Evolutionary conservation across 306 rosid species (phyloP).

Genomic region (Carpinus fangiana): DNA sequence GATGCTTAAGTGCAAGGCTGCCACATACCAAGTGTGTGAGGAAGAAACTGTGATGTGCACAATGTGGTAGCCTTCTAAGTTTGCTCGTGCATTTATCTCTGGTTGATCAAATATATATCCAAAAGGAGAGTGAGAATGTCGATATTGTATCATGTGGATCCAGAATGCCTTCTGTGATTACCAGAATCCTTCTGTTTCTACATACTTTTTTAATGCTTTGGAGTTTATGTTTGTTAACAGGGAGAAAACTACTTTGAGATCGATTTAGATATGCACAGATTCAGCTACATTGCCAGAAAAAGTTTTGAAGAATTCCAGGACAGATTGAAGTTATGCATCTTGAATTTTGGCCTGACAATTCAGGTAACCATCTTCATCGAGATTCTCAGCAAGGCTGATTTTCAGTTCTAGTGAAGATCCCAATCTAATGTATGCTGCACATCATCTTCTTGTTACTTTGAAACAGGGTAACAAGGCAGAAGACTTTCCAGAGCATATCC

Average conservation of each 20-base stretch:
- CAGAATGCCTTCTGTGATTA: no score
- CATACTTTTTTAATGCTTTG: background rate
- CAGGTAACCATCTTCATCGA: conserved; percentile 56
- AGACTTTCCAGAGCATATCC: conserved; percentile 79
- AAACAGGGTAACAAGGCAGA: conserved; percentile 80
- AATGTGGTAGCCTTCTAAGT: background rate
- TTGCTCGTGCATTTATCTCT: conserved; percentile 2
- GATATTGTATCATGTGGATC: no score
- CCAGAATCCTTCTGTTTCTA: background rate
- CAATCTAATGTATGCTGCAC: conserved; percentile 19
- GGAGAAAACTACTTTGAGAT: conserved; percentile 97
- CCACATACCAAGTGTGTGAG: background rate
- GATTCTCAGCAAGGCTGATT: conserved; percentile 4
- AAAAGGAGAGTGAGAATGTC: background rate
- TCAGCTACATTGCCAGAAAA: conserved; percentile 88
- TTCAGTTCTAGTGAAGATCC: conserved; percentile 4
- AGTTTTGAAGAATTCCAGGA: conserved; percentile 85
- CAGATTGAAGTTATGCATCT: conserved; percentile 62
- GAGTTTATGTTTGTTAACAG: conserved; percentile 37
- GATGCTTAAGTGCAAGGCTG: background rate
- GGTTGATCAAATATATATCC: background rate
- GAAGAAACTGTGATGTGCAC: background rate
- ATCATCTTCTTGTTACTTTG: conserved; percentile 15
- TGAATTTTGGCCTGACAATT: conserved; percentile 87
- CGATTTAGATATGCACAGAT: conserved; percentile 92